These are phyloP conservation scores for Poteriospumella lacustris DNA, from an alignment of 108 stramenopile species.

Conservation along the genomic window DNA sequence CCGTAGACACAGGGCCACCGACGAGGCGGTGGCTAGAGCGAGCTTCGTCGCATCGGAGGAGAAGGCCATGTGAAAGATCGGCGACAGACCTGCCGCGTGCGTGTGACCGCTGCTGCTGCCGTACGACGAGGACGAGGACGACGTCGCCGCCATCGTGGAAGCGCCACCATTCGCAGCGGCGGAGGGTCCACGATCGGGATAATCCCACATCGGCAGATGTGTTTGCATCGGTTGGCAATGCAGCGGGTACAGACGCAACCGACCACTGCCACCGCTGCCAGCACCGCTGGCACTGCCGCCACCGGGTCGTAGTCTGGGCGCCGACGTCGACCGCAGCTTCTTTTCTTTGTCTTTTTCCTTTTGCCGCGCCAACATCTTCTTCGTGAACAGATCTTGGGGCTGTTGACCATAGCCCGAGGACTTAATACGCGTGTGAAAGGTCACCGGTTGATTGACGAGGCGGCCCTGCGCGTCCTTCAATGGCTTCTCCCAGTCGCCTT, in stretches of 20 bases:
- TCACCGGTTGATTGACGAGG: slow-evolving; percentile 19
- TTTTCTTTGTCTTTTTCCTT: background rate
- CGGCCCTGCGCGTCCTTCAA: background rate
- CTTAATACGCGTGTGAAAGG: slow-evolving; percentile 19
- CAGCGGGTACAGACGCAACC: background rate
- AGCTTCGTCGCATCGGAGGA: background rate
- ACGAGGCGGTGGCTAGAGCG: no score
- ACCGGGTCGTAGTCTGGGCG: no score
- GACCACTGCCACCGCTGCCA: background rate
- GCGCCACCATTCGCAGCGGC: no score
- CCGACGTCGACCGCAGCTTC: background rate
- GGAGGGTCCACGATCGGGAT: background rate
- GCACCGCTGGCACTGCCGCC: background rate
- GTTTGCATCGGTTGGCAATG: background rate
- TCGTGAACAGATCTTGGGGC: background rate
- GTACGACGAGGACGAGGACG: no score
- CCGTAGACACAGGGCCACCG: no score
- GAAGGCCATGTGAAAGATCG: slow-evolving; percentile 1
- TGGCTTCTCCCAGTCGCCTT: slow-evolving; percentile 22
- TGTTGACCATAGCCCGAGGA: slow-evolving; percentile 24
- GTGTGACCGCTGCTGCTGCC: no score
- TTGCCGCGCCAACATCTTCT: background rate
- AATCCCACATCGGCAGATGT: background rate
- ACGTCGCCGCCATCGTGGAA: no score
- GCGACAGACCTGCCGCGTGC: no score